phyloP scores from a whole-genome alignment of 768 basidiomycete species.

The Rubroboletus pulcherrimus region DNA sequence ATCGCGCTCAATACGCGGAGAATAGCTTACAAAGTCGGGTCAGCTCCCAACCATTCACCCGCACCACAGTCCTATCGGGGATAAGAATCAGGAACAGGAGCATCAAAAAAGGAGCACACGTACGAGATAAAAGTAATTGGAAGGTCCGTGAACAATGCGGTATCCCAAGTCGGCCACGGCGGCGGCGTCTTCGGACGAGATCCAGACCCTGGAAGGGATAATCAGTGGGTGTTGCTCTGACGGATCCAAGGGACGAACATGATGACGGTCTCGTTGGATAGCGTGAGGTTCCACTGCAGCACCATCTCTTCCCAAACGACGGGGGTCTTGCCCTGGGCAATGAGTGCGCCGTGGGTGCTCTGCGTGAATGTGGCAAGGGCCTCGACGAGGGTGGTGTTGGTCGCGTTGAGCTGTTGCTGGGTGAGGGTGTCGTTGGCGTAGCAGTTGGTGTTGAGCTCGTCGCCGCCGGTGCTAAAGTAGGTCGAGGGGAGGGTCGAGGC shows the following conservation, averaged over 20 bases:
- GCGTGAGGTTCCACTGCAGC: conserved; percentile 35
- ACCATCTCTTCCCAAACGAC: conserved; percentile 80
- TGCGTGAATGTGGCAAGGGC: conserved; percentile 63
- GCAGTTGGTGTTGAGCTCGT: conserved; percentile 70
- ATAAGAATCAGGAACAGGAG: not conserved
- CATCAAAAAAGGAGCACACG: not conserved
- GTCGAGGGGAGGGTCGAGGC: conserved; percentile 50
- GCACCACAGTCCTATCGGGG: conserved; percentile 41
- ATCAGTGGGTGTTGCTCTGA: not conserved
- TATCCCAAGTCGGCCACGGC: conserved; percentile 38
- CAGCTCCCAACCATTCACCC: conserved; percentile 43
- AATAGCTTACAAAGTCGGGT: conserved; percentile 29
- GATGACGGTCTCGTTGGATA: conserved; percentile 41
- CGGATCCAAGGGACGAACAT: conserved; percentile 24
- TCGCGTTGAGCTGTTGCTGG: conserved; percentile 47
- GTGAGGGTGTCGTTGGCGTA: conserved; percentile 62
- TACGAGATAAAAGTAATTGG: conserved; percentile 52
- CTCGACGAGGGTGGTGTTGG: conserved; percentile 53
- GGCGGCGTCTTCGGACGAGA: conserved; percentile 38
- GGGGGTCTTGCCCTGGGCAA: conserved; percentile 59
- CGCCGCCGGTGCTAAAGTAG: conserved; percentile 80
- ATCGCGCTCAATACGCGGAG: not conserved
- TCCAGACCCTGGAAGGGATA: conserved; percentile 39
- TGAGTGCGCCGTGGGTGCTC: conserved; percentile 55
- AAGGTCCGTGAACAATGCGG: conserved; percentile 45